Conservation (phyloP, 129 eudicot species). For the Tagetes patula region DNA sequence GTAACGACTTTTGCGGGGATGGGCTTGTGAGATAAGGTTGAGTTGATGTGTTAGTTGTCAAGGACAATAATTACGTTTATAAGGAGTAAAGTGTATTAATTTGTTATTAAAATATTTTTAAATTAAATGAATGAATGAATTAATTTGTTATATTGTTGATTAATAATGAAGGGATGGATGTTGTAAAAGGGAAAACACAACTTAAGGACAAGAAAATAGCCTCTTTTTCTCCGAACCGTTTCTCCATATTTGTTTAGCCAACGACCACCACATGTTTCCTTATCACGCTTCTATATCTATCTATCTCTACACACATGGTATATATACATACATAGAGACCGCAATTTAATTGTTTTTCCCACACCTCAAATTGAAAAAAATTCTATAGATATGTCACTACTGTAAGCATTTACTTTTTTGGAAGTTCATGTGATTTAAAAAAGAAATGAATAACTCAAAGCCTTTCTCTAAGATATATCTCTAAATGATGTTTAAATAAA, state of each 20-base stretch:
- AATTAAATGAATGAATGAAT: neutral
- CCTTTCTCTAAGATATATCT: too few species aligned
- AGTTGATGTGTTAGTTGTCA: conserved; percentile 6
- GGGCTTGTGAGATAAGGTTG: neutral
- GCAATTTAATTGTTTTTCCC: too few species aligned
- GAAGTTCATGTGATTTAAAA: too few species aligned
- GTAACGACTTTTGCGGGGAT: neutral
- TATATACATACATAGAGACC: neutral
- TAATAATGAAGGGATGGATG: conserved; percentile 51
- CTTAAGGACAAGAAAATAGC: conserved; percentile 51
- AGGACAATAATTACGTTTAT: neutral
- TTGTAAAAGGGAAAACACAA: conserved; percentile 34
- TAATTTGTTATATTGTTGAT: conserved; percentile 27
- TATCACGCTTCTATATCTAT: conserved; percentile 23
- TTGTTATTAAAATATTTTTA: neutral
- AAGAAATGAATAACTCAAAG: too few species aligned
- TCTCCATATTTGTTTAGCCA: conserved; percentile 52
- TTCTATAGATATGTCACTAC: too few species aligned
- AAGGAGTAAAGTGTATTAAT: neutral
- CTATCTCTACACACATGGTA: neutral
- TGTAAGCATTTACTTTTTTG: too few species aligned
- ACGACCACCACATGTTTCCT: conserved; percentile 40
- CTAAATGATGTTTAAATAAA: too few species aligned
- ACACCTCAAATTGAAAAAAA: too few species aligned
- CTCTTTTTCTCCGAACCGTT: conserved; percentile 68